phyloP scores from a whole-genome alignment of 352 stramenopile species.

The Phytophthora crassamura region DNA sequence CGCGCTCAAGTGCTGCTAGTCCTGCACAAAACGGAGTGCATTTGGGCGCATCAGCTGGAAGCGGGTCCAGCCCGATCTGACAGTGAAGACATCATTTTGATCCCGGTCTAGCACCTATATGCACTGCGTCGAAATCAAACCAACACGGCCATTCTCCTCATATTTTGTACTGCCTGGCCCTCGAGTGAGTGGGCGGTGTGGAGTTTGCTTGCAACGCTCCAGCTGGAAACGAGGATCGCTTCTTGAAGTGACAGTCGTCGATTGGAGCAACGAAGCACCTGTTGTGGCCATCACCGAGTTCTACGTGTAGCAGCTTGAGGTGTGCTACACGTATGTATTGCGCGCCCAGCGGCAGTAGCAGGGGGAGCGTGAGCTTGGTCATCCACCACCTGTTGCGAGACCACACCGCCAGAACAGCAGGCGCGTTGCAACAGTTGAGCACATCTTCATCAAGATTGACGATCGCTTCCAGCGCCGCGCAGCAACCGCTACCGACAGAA shows the following conservation, averaged over 20 bases:
- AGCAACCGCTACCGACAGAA: conserved; percentile 10
- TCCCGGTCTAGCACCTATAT: neutral
- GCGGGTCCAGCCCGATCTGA: conserved; percentile 22
- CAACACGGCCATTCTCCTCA: neutral
- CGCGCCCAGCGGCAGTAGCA: too few species aligned
- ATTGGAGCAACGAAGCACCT: neutral
- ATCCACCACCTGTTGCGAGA: conserved; percentile 15
- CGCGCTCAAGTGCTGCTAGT: neutral
- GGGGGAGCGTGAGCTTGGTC: conserved; percentile 3
- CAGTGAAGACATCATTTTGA: conserved; percentile 15
- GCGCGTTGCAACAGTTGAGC: neutral
- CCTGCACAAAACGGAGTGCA: conserved; percentile 14
- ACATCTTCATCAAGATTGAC: neutral
- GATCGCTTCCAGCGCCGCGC: neutral
- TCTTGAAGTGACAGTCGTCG: neutral
- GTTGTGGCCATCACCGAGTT: too few species aligned
- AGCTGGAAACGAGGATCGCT: conserved; percentile 4
- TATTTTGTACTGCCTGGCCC: too few species aligned
- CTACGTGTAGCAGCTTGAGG: too few species aligned
- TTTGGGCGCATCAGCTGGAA: conserved; percentile 34
- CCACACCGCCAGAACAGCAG: conserved; percentile 14
- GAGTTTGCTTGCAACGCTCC: too few species aligned
- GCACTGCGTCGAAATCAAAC: too few species aligned
- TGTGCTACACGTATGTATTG: too few species aligned
- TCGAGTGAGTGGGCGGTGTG: too few species aligned